phyloP scores from a whole-genome alignment of 306 rosid species.

The Corylus avellana region DNA sequence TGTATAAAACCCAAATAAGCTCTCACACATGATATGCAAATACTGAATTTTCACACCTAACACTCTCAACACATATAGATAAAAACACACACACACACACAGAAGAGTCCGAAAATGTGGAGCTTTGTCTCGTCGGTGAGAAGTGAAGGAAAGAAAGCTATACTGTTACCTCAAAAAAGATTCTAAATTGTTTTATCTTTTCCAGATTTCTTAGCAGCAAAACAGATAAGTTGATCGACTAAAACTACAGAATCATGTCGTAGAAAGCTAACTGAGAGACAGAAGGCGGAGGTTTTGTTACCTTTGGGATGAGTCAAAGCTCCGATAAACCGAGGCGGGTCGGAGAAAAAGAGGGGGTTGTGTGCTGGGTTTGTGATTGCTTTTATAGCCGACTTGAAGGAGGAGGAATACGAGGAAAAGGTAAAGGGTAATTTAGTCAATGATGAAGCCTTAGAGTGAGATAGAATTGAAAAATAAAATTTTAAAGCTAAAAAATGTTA shows the following conservation, averaged over 20 bases:
- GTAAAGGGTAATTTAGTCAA: background rate
- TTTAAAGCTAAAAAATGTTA: too few species aligned
- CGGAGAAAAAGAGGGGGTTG: constrained; percentile 1
- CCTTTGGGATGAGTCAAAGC: constrained; percentile 13
- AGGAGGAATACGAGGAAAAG: background rate
- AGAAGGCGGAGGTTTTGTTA: background rate
- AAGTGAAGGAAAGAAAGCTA: background rate
- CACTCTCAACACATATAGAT: background rate
- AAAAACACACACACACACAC: background rate
- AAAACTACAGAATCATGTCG: too few species aligned
- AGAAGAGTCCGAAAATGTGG: background rate
- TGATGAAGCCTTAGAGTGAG: too few species aligned
- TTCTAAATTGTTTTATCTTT: background rate
- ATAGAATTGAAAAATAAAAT: too few species aligned
- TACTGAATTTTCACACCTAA: background rate
- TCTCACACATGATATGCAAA: background rate
- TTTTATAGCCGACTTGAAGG: constrained; percentile 7
- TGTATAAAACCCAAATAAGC: background rate
- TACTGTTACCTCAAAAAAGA: background rate
- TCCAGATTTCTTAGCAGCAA: background rate
- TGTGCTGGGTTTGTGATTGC: background rate
- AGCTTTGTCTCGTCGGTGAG: background rate
- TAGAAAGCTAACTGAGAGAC: background rate
- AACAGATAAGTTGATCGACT: background rate
- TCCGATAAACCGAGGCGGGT: constrained; percentile 2